Conservation (phyloP, 805 yeast species). For the Pichia membranifaciens region DNA sequence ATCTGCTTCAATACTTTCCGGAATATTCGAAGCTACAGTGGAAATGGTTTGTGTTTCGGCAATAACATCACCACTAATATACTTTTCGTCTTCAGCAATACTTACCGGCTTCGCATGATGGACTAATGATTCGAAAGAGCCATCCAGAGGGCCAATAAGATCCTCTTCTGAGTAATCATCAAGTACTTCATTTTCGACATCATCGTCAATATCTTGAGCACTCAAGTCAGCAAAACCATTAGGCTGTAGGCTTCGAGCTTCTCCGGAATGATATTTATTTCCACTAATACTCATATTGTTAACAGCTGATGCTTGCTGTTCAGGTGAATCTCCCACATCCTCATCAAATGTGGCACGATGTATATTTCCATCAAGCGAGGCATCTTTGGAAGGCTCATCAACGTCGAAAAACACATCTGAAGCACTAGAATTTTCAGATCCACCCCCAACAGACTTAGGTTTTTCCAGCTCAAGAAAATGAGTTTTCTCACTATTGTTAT, state of each 20-base stretch:
- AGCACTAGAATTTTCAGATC: constrained; percentile 9
- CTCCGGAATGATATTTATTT: too few relatives aligned
- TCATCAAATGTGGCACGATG: neutral
- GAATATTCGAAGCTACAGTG: neutral
- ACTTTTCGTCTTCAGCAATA: neutral
- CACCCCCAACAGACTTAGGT: neutral
- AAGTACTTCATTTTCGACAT: neutral
- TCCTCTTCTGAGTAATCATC: constrained; percentile 3
- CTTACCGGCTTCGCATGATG: neutral
- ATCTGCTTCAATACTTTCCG: neutral
- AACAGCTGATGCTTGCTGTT: too few relatives aligned
- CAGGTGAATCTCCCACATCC: too few relatives aligned
- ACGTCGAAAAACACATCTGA: constrained; percentile 10
- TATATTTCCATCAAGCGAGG: neutral
- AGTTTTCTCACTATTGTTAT: neutral
- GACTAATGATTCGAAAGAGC: constrained; percentile 2
- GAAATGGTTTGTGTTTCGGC: neutral
- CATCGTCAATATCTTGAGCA: too few relatives aligned
- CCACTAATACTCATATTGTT: too few relatives aligned
- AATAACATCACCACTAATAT: neutral
- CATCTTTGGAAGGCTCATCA: neutral
- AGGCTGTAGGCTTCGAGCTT: too few relatives aligned
- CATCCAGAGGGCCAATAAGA: constrained; percentile 5
- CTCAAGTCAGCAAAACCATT: too few relatives aligned
- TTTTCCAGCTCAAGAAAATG: neutral